phyloP scores from a whole-genome alignment of 2,329 filamentous ascomycete species.

The Thelonectria discophora region DNA sequence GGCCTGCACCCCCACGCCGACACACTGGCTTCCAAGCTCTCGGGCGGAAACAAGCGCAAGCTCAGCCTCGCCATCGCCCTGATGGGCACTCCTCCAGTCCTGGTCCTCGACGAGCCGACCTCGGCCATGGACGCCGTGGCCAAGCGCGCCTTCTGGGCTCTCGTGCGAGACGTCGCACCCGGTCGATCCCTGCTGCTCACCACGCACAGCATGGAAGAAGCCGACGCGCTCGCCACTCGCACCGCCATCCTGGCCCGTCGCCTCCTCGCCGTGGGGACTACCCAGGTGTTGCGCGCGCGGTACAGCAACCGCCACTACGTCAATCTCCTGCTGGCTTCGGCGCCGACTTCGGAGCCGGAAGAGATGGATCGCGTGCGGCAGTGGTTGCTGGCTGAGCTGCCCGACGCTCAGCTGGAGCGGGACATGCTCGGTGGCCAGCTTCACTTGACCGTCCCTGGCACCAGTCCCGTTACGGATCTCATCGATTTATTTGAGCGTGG shows the following conservation, averaged over 20 bases:
- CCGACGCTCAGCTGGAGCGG: constrained; percentile 63
- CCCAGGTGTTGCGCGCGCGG: constrained; percentile 63
- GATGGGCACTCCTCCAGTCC: constrained; percentile 83
- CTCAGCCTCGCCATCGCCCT: constrained; percentile 83
- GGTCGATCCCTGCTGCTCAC: constrained; percentile 82
- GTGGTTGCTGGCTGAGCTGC: constrained; percentile 63
- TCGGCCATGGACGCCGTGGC: constrained; percentile 87
- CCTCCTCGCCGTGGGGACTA: constrained; percentile 70
- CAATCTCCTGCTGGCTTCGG: constrained; percentile 66
- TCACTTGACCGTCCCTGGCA: constrained; percentile 38
- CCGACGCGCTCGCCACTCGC: constrained; percentile 80
- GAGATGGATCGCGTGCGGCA: constrained; percentile 65
- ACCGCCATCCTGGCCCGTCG: constrained; percentile 53
- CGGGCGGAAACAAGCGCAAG: constrained; percentile 88
- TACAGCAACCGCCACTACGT: constrained; percentile 71
- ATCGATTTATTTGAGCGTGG: constrained; percentile 62
- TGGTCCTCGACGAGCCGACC: constrained; percentile 84
- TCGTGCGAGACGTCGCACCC: constrained; percentile 73
- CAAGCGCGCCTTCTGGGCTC: constrained; percentile 89
- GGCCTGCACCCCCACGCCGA: constrained; percentile 73
- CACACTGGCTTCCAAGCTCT: constrained; percentile 78
- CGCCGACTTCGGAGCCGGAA: constrained; percentile 62
- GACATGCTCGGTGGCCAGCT: constrained; percentile 69
- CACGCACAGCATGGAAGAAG: constrained; percentile 92
- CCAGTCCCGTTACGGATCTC: constrained; percentile 41